Conservation (phyloP, 345 rosid genomes). For the Salix caprea region DNA sequence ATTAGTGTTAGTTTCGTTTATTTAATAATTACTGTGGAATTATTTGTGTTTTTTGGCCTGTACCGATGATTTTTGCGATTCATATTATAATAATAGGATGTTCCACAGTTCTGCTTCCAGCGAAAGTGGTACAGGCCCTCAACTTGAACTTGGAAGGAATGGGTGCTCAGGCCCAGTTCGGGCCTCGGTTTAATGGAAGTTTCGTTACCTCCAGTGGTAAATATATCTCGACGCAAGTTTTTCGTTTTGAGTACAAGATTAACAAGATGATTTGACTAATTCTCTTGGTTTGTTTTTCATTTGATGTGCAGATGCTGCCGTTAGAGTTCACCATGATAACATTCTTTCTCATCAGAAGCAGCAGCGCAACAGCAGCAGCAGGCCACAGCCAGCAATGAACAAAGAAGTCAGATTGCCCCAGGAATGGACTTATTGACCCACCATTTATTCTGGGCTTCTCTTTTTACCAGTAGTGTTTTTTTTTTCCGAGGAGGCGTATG, state of each 20-base stretch:
- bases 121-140: constrained; percentile 70
- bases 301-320: constrained; percentile 16
- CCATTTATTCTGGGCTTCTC: neutral
- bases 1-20: neutral
- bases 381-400: constrained; percentile 26
- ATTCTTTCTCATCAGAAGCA: constrained; percentile 22
- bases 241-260: neutral
- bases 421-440: constrained; percentile 63
- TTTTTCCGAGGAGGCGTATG: neutral
- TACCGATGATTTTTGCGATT: neutral
- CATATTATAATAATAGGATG: constrained; percentile 18
- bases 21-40: neutral
- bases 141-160: constrained; percentile 49
- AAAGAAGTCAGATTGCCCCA: constrained; percentile 50
- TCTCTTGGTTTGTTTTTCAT: neutral
- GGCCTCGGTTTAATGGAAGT: constrained; percentile 28
- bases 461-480: neutral
- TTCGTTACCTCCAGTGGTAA: constrained; percentile 15
- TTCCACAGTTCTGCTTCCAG: constrained; percentile 68
- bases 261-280: neutral
- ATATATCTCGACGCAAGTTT: neutral
- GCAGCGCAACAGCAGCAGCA: constrained; percentile 17
- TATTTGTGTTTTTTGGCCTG: neutral
- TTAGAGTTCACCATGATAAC: constrained; percentile 18
- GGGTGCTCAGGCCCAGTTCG: constrained; percentile 28